Evolutionary conservation across 495 filamentous ascomycete genomes (phyloP).

Genomic region (Penicillium bovifimosum): DNA sequence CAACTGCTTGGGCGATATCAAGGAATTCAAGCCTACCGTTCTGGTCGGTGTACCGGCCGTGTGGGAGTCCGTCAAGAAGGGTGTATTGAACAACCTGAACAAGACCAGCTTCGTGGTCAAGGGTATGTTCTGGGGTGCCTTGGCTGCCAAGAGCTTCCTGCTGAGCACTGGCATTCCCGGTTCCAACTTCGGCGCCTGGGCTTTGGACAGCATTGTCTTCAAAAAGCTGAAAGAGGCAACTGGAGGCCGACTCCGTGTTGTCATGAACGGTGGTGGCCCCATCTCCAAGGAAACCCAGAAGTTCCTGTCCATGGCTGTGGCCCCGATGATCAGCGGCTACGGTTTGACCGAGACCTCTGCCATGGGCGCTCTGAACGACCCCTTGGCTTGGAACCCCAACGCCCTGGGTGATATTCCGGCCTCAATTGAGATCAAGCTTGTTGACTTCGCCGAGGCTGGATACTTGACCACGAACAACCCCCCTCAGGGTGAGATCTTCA

Average conservation of each 20-base stretch:
- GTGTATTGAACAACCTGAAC: constrained; percentile 81
- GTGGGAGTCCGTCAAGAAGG: constrained; percentile 98
- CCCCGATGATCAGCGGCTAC: constrained; percentile 89
- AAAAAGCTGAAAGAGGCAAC: constrained; percentile 90
- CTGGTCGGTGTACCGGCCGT: constrained; percentile 94
- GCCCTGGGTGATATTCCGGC: constrained; percentile 79
- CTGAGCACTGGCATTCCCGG: constrained; percentile 73
- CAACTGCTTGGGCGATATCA: constrained; percentile 94
- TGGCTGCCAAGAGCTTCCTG: constrained; percentile 77
- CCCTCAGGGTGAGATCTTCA: constrained; percentile 93
- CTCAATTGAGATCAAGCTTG: constrained; percentile 84
- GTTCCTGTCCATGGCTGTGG: constrained; percentile 84
- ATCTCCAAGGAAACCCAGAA: constrained; percentile 80
- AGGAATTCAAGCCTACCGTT: constrained; percentile 85
- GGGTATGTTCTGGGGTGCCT: constrained; percentile 88
- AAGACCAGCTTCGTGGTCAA: constrained; percentile 64
- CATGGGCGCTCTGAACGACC: constrained; percentile 90
- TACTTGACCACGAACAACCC: constrained; percentile 83
- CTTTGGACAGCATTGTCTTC: constrained; percentile 77
- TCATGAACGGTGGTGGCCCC: constrained; percentile 84
- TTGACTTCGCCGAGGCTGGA: constrained; percentile 91
- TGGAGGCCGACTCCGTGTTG: constrained; percentile 71
- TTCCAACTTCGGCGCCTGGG: constrained; percentile 48
- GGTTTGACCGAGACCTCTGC: constrained; percentile 92
- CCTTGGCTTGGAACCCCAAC: constrained; percentile 78